phyloP scores from a whole-genome alignment of 2,329 filamentous ascomycete species.

The Aspergillus chevalieri region DNA sequence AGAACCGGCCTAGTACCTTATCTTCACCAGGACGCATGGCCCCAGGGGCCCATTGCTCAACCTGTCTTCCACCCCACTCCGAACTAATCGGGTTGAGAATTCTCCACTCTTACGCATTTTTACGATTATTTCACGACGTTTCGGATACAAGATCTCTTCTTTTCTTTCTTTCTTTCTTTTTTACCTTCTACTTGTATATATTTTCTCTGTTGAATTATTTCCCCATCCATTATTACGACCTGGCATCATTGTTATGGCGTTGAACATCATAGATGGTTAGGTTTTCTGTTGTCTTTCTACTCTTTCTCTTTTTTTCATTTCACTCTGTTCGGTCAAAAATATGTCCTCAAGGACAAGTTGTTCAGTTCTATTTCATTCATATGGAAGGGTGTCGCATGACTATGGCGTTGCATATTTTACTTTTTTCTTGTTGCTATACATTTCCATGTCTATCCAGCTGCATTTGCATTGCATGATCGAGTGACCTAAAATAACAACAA shows the following conservation, averaged over 20 bases:
- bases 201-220: slow-evolving; percentile 3
- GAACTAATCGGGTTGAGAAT: slow-evolving; percentile 20
- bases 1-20: slow-evolving; percentile 62
- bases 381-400: neutral
- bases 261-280: slow-evolving; percentile 10
- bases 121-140: slow-evolving; percentile 24
- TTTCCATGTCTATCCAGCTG: slow-evolving; percentile 7
- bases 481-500: neutral
- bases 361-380: neutral
- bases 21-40: slow-evolving; percentile 39
- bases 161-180: too few relatives aligned
- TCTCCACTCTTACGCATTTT: slow-evolving; percentile 6
- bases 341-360: neutral
- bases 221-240: slow-evolving; percentile 8
- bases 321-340: neutral
- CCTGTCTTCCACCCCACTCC: slow-evolving; percentile 25
- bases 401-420: slow-evolving; percentile 3
- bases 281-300: neutral
- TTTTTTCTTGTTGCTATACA: slow-evolving; percentile 1
- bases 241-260: slow-evolving; percentile 20
- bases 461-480: slow-evolving; percentile 21
- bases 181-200: slow-evolving; percentile 9
- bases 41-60: slow-evolving; percentile 26
- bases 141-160: slow-evolving; percentile 7
- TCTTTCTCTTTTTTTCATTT: neutral